A percentile compares a stretch with the other conserved stretches of the same genome.
Evolutionary conservation across 768 basidiomycete species (phyloP).

Genomic region (Boletellus emodensis): DNA sequence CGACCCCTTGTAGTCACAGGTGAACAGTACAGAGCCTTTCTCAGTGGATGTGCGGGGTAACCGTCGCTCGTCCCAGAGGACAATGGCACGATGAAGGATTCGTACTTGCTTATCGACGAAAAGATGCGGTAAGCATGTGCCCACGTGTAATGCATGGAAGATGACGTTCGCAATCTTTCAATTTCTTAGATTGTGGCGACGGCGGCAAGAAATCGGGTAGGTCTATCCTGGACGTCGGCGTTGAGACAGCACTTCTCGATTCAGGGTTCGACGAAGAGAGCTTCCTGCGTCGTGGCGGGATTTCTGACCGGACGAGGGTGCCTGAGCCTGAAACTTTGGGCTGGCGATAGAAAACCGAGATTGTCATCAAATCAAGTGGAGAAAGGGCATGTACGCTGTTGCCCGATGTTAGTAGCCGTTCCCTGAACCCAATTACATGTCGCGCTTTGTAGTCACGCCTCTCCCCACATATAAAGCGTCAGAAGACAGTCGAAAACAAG

Average conservation of each 20-base stretch:
- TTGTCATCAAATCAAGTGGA: background rate
- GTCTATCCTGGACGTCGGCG: slow-evolving; percentile 13
- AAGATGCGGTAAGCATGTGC: slow-evolving; percentile 27
- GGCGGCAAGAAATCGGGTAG: slow-evolving; percentile 27
- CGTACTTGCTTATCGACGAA: slow-evolving; percentile 37
- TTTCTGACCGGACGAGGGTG: slow-evolving; percentile 7
- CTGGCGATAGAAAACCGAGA: slow-evolving; percentile 1
- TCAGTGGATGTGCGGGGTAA: slow-evolving; percentile 27
- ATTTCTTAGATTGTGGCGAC: slow-evolving; percentile 30
- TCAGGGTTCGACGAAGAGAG: slow-evolving; percentile 12
- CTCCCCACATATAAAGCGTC: background rate
- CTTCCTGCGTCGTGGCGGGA: slow-evolving; percentile 7
- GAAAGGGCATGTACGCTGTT: too few relatives aligned
- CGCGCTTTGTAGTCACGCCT: too few relatives aligned
- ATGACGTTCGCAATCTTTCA: slow-evolving; percentile 1
- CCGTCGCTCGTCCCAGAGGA: slow-evolving; percentile 33
- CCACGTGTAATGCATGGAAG: background rate
- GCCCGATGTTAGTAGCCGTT: background rate
- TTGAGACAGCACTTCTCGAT: slow-evolving; percentile 15
- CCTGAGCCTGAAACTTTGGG: background rate
- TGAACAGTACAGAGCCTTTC: slow-evolving; percentile 33
- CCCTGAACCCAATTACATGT: too few relatives aligned
- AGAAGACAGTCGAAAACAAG: slow-evolving; percentile 5
- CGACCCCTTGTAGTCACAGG: slow-evolving; percentile 27
- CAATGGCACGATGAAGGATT: slow-evolving; percentile 38